Evolutionary conservation across 495 filamentous ascomycete genomes (phyloP).

Genomic region (Penicillium diatomitis): DNA sequence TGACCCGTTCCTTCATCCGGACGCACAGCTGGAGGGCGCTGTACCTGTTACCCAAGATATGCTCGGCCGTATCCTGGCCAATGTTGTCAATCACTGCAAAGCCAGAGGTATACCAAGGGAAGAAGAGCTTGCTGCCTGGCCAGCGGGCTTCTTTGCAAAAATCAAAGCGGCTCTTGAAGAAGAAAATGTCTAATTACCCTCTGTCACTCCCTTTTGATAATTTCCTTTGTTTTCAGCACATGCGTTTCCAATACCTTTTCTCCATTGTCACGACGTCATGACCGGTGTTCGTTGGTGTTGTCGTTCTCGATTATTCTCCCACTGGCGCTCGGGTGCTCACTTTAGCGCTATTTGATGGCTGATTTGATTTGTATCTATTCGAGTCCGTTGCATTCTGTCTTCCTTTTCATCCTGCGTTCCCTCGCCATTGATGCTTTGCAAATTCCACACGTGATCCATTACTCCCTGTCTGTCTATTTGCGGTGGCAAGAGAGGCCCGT

Average conservation of each 20-base stretch:
- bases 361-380: slow-evolving; percentile 11
- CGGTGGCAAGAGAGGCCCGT: no score
- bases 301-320: slow-evolving; percentile 3
- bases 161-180: slow-evolving; percentile 56
- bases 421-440: slow-evolving; percentile 1
- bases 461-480: no score
- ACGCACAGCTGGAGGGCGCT: slow-evolving; percentile 48
- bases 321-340: not conserved
- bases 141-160: slow-evolving; percentile 54
- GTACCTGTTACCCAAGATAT: slow-evolving; percentile 70
- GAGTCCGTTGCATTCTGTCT: slow-evolving; percentile 4
- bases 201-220: slow-evolving; percentile 3
- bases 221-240: slow-evolving; percentile 13
- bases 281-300: slow-evolving; percentile 18
- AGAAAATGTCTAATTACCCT: slow-evolving; percentile 21
- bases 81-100: slow-evolving; percentile 65
- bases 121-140: slow-evolving; percentile 62
- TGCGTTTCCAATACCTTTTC: not conserved
- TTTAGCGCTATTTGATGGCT: slow-evolving; percentile 6
- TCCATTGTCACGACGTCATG: slow-evolving; percentile 18
- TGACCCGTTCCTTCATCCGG: slow-evolving; percentile 79
- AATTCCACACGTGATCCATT: not conserved
- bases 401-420: slow-evolving; percentile 4
- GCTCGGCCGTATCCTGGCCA: slow-evolving; percentile 63
- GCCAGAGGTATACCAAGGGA: slow-evolving; percentile 59